Base-by-base conservation (phyloP, 805 yeast genomes). In the Saturnispora ahearnii region DNA sequence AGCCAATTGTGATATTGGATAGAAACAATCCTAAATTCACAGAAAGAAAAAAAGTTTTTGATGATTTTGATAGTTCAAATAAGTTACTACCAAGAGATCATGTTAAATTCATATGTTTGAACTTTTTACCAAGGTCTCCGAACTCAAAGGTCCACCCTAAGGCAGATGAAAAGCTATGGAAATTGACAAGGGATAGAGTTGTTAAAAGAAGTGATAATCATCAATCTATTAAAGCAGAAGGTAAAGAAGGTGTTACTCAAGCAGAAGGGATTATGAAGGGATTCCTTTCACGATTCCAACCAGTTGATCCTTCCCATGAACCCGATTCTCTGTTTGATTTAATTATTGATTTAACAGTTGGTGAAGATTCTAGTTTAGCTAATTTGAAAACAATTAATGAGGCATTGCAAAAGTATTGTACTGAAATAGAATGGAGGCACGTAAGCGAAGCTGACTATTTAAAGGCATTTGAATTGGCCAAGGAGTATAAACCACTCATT, bases 171-270 rank as follows among this genome's bases (percentile, higher is more conserved):
- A 57, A 64, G 5, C 57, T 81, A 1, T 76, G 79, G 75, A 56
- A 69, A 2, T 52, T 80, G 0, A 86, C 96, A 0, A 64, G 68
- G 8, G 62, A 69, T 0, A 72, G 97, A 49, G 84, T 91, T 0
- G 45, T 71, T 5, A 60, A 61, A 2, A 74, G 99, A 57, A 97
- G 96, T 2, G 89, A 89, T 59, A 83, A 86, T 55, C 99, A 93
- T 62, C 96, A 86, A 62, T 79, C 90, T 2, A 86, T 93, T 36
- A 80, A 83, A 55, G 73, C 71, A 36, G 21, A 36, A 4, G 62
- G 59, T 0, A 59, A 65, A 3, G 72, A 75, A 49, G 79, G 82
- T 9, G 69, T 70, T 4, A 64, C 65, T 15, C 70, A 73, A 46
- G 81, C 86, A 0, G 65, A 70, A 32, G 74, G 72, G 21, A 82